phyloP scores from a whole-genome alignment of 2,329 filamentous ascomycete species.

The Lomentospora prolificans region DNA sequence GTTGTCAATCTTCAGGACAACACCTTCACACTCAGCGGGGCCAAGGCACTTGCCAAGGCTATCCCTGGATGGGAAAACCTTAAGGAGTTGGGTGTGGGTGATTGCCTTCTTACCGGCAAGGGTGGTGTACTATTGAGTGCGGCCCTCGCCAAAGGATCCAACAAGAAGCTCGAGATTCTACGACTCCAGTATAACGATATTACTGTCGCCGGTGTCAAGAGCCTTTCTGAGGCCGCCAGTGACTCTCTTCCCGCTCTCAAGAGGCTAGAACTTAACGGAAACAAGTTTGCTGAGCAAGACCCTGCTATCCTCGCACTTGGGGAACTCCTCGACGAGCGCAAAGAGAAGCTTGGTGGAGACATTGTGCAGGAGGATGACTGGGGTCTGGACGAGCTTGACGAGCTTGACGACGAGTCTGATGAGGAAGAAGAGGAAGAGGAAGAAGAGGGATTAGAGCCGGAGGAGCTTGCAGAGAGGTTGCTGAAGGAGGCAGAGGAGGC shows the following conservation, averaged over 20 bases:
- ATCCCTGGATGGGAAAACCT: slow-evolving; percentile 65
- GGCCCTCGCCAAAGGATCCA: slow-evolving; percentile 65
- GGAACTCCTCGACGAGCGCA: slow-evolving; percentile 64
- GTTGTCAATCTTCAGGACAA: slow-evolving; percentile 93
- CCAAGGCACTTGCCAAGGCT: slow-evolving; percentile 66
- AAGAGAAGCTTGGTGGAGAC: slow-evolving; percentile 60
- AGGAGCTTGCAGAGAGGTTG: slow-evolving; percentile 60
- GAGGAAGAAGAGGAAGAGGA: slow-evolving; percentile 63
- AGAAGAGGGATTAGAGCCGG: slow-evolving; percentile 43
- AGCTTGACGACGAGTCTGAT: slow-evolving; percentile 69
- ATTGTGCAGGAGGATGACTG: slow-evolving; percentile 66
- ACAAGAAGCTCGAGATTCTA: slow-evolving; percentile 69
- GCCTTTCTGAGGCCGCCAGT: slow-evolving; percentile 58
- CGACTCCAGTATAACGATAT: slow-evolving; percentile 94
- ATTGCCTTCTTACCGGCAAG: slow-evolving; percentile 72
- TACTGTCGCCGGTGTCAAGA: slow-evolving; percentile 62
- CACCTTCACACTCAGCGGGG: slow-evolving; percentile 79
- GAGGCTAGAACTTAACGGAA: slow-evolving; percentile 90
- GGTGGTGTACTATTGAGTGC: slow-evolving; percentile 65
- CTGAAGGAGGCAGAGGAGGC: slow-evolving; percentile 61
- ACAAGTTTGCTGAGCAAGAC: slow-evolving; percentile 87
- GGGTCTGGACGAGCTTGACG: slow-evolving; percentile 78
- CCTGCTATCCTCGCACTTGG: slow-evolving; percentile 57
- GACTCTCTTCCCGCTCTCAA: slow-evolving; percentile 63
- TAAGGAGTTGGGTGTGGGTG: slow-evolving; percentile 76